Evolutionary conservation across 2,329 filamentous ascomycete genomes (phyloP), one percentile per base, ranked within the genome.

Genomic region (Aspergillus awamori): DNA sequence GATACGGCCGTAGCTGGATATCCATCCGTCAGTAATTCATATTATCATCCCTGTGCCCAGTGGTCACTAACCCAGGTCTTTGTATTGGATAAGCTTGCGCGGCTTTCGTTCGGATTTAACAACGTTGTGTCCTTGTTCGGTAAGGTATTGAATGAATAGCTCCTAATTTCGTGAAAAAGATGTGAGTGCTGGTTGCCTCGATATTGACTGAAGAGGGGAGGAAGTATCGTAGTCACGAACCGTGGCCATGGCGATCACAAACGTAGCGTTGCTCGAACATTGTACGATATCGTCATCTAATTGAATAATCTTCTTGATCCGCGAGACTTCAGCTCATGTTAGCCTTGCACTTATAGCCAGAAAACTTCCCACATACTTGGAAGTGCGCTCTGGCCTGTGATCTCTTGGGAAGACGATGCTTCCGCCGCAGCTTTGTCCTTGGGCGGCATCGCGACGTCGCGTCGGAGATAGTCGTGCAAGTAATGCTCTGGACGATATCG

Each of bases 301-400:
- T 53, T 87, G 86, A 63, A 99, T 92, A 74, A 99, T 97, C 80
- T 96, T 97, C 80, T 97, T 97, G 61, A 99, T 92, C 70, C 95
- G 87, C 17, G 95, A 91, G 59, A 98, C 95, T 98, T 70, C 26
- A 33, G 5, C 3, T 22, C 30, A 15, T 1, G 26, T 56, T 39
- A 56, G 39, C n/a, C 39, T 8, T 36, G 15, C 11, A 3, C 11
- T 10, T 26, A 43, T 49, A n/a, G 47, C 39, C 28, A 39, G 20
- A 15, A 7, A 38, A 5, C 2, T 20, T 20, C 48, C 7, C 53
- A 82, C 90, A 78, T 82, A 97, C 94, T 82, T 8, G 94, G 94
- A 33, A 98, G 86, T 67, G 92, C 89, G 22, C 91, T 90, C 66
- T 92, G 89, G 67, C 94, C 94, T 2, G 91, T 96, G 49, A 91